Conservation (phyloP, 495 filamentous ascomycete genomes). For the Aspergillus incahuasiensis region DNA sequence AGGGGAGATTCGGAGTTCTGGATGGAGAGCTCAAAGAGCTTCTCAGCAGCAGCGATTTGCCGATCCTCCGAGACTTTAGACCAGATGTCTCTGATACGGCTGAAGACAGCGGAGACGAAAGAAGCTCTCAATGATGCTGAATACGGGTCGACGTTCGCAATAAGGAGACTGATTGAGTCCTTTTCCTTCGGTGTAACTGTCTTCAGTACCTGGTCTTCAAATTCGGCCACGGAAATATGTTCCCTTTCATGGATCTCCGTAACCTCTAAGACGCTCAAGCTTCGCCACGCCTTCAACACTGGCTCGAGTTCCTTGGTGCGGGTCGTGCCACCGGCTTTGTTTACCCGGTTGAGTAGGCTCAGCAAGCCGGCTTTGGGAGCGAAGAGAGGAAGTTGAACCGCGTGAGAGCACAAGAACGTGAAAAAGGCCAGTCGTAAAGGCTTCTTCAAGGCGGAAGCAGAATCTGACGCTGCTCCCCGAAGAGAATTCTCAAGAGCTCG, state of each 20-base stretch:
- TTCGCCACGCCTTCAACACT: conserved; percentile 60
- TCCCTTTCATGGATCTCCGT: conserved; percentile 48
- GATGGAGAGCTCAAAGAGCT: conserved; percentile 53
- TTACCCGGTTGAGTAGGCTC: conserved; percentile 61
- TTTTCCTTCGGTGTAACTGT: conserved; percentile 63
- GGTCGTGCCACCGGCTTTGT: conserved; percentile 60
- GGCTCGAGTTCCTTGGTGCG: conserved; percentile 68
- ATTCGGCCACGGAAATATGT: conserved; percentile 50
- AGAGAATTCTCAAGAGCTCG: conserved; percentile 54
- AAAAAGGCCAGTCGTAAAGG: conserved; percentile 59
- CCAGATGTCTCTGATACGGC: conserved; percentile 67
- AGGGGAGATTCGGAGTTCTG: conserved; percentile 27
- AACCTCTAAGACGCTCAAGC: conserved; percentile 40
- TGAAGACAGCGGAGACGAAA: conserved; percentile 58
- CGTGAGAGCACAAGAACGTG: conserved; percentile 71
- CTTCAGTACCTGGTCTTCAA: conserved; percentile 56
- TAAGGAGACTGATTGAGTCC: conserved; percentile 59
- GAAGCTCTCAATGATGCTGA: conserved; percentile 39
- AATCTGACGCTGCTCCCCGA: conserved; percentile 40
- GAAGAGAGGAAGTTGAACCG: conserved; percentile 59
- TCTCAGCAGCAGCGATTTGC: conserved; percentile 53
- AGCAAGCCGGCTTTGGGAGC: conserved; percentile 65
- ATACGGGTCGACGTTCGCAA: conserved; percentile 46
- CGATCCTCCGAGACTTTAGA: conserved; percentile 58
- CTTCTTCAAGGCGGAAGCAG: conserved; percentile 57